Conservation (phyloP, 257 asterid genomes). For the Lavandula angustifolia region DNA sequence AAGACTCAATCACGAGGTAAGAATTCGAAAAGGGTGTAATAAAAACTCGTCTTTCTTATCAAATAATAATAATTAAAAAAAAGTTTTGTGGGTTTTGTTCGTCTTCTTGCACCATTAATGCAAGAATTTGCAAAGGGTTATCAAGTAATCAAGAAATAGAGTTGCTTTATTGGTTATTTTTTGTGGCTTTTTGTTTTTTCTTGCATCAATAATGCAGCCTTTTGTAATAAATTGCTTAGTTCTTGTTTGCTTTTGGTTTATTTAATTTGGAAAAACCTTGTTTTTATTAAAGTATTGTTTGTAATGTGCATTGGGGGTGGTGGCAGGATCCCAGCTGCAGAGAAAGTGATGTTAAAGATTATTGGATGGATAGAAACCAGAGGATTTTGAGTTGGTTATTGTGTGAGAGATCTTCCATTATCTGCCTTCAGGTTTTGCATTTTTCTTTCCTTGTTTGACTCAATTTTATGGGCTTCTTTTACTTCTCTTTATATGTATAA, state of each 20-base stretch:
- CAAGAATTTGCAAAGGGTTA: constrained; percentile 15
- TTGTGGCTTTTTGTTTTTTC: neutral
- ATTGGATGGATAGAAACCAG: constrained; percentile 86
- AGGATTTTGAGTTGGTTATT: constrained; percentile 87
- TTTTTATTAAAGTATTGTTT: constrained; percentile 12
- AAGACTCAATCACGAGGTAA: constrained; percentile 72
- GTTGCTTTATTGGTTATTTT: neutral
- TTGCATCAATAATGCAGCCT: neutral
- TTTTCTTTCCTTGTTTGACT: neutral
- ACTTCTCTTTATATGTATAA: neutral
- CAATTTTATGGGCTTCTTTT: neutral
- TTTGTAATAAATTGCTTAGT: neutral
- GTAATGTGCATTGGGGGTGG: constrained; percentile 36
- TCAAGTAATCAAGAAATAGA: neutral
- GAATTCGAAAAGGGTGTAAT: neutral
- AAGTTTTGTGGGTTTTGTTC: too few species aligned
- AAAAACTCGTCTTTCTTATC: neutral
- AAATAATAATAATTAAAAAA: too few species aligned
- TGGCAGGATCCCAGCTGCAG: constrained; percentile 83
- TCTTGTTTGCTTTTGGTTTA: constrained; percentile 13
- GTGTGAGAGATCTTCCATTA: constrained; percentile 89
- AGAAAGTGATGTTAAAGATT: constrained; percentile 83
- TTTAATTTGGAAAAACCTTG: neutral
- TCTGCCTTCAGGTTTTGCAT: constrained; percentile 85
- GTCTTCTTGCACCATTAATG: constrained; percentile 15